Evolutionary conservation across 768 basidiomycete species (phyloP).

Genomic region (Trametes sanguinea): DNA sequence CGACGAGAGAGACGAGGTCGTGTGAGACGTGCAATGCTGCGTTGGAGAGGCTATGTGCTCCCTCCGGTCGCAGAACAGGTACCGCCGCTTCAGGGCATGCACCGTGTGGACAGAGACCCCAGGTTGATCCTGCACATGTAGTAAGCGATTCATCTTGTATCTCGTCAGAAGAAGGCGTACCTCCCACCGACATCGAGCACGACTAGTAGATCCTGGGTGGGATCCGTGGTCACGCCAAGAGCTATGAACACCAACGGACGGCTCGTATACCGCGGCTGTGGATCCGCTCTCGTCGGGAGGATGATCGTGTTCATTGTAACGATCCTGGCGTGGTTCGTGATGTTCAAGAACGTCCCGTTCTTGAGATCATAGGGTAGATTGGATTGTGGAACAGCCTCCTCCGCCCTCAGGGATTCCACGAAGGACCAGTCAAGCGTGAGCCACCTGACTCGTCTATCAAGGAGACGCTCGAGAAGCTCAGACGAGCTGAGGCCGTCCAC

Average conservation of each 20-base stretch:
- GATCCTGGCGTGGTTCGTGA: conserved; percentile 5
- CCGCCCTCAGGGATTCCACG: conserved; percentile 3
- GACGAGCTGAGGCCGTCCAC: conserved; percentile 21
- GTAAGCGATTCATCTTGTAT: not conserved
- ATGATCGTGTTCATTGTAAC: conserved; percentile 30
- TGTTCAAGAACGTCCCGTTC: conserved; percentile 55
- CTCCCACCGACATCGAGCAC: conserved; percentile 34
- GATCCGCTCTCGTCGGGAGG: conserved; percentile 25
- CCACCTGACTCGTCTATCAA: conserved; percentile 41
- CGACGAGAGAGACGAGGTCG: conserved; percentile 51
- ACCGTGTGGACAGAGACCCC: conserved; percentile 41
- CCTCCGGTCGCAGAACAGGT: conserved; percentile 32
- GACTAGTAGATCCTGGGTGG: conserved; percentile 59
- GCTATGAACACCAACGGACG: conserved; percentile 42
- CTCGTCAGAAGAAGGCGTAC: conserved; percentile 23
- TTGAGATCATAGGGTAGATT: conserved; percentile 62
- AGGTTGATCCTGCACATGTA: conserved; percentile 40
- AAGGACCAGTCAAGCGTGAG: conserved; percentile 33
- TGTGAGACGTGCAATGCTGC: conserved; percentile 52
- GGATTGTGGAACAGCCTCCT: conserved; percentile 38
- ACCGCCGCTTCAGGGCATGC: conserved; percentile 44
- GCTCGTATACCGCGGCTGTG: conserved; percentile 24
- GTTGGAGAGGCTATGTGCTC: conserved; percentile 27
- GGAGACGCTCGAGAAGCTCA: conserved; percentile 37
- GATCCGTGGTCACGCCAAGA: conserved; percentile 63